Conservation (phyloP, 1,284 basidiomycete genomes). For the Papiliotrema nemorosa region DNA sequence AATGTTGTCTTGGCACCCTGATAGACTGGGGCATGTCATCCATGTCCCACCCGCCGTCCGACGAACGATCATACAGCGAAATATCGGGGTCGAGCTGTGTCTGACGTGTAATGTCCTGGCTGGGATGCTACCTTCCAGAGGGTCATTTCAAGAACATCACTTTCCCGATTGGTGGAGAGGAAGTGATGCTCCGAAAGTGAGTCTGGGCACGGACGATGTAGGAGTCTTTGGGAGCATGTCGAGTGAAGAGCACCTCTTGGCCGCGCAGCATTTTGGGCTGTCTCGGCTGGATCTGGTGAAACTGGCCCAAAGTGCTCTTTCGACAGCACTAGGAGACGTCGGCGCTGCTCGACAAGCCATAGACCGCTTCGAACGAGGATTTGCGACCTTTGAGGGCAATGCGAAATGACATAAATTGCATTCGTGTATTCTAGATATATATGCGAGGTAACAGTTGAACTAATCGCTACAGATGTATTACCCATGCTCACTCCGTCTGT, state of each 20-base stretch:
- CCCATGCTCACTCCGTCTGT: background rate
- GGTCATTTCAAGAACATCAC: conserved; percentile 21
- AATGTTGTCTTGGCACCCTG: conserved; percentile 62
- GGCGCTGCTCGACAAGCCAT: background rate
- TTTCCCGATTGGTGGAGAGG: conserved; percentile 31
- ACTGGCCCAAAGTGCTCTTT: conserved; percentile 19
- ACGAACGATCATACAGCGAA: conserved; percentile 56
- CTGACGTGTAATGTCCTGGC: conserved; percentile 69
- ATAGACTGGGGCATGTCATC: conserved; percentile 75
- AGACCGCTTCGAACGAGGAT: background rate
- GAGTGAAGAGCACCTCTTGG: conserved; percentile 24
- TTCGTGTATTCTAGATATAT: no score
- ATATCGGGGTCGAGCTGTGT: conserved; percentile 73
- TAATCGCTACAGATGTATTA: no score
- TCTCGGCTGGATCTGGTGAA: conserved; percentile 17
- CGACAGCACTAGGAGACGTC: conserved; percentile 13
- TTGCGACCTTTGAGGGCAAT: no score
- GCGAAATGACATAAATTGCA: no score
- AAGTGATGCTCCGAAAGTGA: conserved; percentile 8
- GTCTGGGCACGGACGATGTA: conserved; percentile 33
- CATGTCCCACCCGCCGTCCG: conserved; percentile 59
- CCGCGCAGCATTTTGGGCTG: conserved; percentile 23
- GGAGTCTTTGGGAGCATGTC: conserved; percentile 27
- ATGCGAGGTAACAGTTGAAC: no score
- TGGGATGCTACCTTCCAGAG: conserved; percentile 23